Base-by-base conservation (phyloP, 768 basidiomycete species). In the Rhizopogon salebrosus region DNA sequence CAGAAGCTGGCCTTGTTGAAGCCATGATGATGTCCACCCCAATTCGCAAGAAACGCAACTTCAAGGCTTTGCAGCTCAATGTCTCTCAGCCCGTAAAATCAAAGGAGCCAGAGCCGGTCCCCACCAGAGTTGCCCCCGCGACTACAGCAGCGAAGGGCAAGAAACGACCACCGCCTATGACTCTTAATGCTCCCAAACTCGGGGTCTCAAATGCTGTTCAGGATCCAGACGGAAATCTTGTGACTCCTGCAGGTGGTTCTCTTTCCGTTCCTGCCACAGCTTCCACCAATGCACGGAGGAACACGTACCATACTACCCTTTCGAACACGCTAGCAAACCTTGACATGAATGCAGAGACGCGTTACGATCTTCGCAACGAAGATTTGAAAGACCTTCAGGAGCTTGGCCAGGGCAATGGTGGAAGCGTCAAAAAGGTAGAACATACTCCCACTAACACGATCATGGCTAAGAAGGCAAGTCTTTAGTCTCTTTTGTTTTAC, bases 401-500 rank as follows among this genome's bases (percentile, higher is more conserved):
- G 69, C 78, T 99, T 3, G 97, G 97, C 3, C 86, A 91, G 59
- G 97, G 97, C 3, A 98, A 98, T 64, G 95, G 97, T 1, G 97
- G 97, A 50, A 97, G 95, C 51, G 97, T 99, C 43, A 94, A 94
- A 71, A 91, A 89, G 71, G 95, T 97, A 16, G 85, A 95, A 69
- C 97, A 99, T 65, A 77, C 82, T 13, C 93, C 93, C 11, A 92
- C 93, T 29, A 86, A 87, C 36, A 92, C 85, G 14, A 80, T 93
- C 61, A 98, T 99, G 95, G 97, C 97, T 4, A 95, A 97, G 76
- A 99, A 99, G 84, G 97, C 87, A 63, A 53, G 85, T 69, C 34
- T 8, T 1, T n/a, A 11, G 9, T 37, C 45, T 18, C 10, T 50
- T n/a, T 27, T 6, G 4, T 27, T 3, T 26, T 18, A 31, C 9